Evolutionary conservation across 208 protist genomes (phyloP).

Genomic region (Wallacemonas sp.): DNA sequence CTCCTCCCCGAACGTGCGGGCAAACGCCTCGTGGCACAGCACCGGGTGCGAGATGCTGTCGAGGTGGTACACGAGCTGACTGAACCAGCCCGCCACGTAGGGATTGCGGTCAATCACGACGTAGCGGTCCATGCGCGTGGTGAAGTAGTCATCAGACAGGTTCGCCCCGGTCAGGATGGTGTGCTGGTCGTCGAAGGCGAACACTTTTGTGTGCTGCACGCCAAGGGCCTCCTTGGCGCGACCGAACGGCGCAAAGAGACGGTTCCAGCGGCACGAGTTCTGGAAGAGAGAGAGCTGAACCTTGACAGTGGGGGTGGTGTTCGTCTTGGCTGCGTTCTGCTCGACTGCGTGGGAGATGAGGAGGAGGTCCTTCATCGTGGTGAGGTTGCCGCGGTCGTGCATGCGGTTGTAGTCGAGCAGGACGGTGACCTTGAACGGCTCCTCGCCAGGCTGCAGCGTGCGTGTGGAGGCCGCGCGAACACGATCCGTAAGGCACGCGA

Average conservation of each 20-base stretch:
- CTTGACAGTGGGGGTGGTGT: conserved; percentile 22
- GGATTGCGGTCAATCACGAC: conserved; percentile 64
- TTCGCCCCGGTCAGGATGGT: conserved; percentile 94
- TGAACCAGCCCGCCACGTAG: conserved; percentile 70
- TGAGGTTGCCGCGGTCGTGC: conserved; percentile 60
- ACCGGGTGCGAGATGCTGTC: conserved; percentile 51
- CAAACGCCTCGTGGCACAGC: conserved; percentile 33
- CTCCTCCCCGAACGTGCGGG: not conserved
- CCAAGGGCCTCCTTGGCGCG: conserved; percentile 81
- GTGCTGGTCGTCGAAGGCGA: conserved; percentile 87
- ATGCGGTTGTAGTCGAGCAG: conserved; percentile 88
- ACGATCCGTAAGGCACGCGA: conserved; percentile 53
- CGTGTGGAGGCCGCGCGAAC: conserved; percentile 15
- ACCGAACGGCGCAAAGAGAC: conserved; percentile 54
- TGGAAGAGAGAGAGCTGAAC: conserved; percentile 73
- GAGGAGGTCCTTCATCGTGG: conserved; percentile 52
- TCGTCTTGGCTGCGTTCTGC: conserved; percentile 18
- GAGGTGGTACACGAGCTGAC: conserved; percentile 40
- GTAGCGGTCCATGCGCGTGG: conserved; percentile 94
- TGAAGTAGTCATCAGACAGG: conserved; percentile 94
- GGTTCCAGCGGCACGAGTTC: conserved; percentile 59
- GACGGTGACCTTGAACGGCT: conserved; percentile 51
- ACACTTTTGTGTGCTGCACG: conserved; percentile 95
- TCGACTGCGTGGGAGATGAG: conserved; percentile 21
- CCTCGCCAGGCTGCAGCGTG: not conserved